Evolutionary conservation across 441 rosid species (phyloP), one percentile per base, ranked within the genome.

Genomic region (Populus hybrid): DNA sequence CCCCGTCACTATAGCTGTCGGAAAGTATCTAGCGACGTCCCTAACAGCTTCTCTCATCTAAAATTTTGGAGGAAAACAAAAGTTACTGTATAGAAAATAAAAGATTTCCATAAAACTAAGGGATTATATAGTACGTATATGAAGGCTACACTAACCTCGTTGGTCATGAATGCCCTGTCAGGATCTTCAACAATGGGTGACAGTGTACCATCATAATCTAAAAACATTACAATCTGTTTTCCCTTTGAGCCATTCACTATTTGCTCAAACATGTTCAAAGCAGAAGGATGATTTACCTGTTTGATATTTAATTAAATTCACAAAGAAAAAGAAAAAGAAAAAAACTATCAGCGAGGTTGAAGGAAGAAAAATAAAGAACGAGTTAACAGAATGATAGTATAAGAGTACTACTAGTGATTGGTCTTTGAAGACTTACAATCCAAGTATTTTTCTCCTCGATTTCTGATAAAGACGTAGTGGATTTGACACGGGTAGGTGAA

Each of bases 121-220:
- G 59, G 59, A 50, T 16, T 16, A 1, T 16, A 50, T 5, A 5
- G n/a, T 16, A 50, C 59, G 8, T 16, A 50, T 50, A 50, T 50
- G n/a, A 71, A 68, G 42, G 46, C 32, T 71, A 36, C 10, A 30
- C 63, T 8, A 23, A 92, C 98, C 93, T 93, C 87, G 26, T 74
- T 83, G 75, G 97, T 90, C 98, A 94, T 94, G 89, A 89, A 93
- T 78, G 98, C 98, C 82, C 78, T 80, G 77, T 94, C 97, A 8
- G 98, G 98, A 70, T 94, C 93, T 64, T 89, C 89, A 20, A 94
- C 98, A 35, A 94, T 94, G 66, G 98, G 98, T 3, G 97, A 93
- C 36, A 94, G 94, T 40, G 97, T 94, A 53, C 98, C 98, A 61
- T 94, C 98, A 42, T 94, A 94, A 34, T 94, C 98, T 74, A 94